Base-by-base conservation (phyloP, 1,284 basidiomycete genomes). In the Termitomyces sp. region DNA sequence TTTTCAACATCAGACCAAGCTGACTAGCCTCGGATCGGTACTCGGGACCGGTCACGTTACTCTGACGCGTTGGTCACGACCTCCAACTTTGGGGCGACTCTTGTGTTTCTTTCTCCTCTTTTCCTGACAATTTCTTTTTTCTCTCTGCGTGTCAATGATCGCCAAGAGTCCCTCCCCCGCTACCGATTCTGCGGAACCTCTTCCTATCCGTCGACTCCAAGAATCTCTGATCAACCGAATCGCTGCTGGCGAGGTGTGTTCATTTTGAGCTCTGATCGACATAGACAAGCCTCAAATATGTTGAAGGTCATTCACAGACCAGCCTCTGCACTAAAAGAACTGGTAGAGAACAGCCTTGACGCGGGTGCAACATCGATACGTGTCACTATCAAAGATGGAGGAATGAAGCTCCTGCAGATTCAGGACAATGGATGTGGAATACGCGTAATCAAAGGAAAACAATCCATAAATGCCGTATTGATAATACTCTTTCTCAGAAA, bases 391-490 rank as follows among this genome's bases (percentile, higher is more conserved):
- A 98, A 97, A 70, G 96, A 99, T 56, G 97, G 97, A 1, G 97
- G 97, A 0, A 75, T 99, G 74, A 99, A 97, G 69, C 75, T 95
- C 45, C 80, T 99, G 26, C 94, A 98, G 71, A 97, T 99, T 52
- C 91, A 94, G 64, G 97, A 99, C 68, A 98, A 99, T 65, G 97
- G 96, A 0, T 91, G 83, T 68, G 96, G 96, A 1, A 97, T 99
- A 63, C 81, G 88, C 43, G 93, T 94, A 62, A 64, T 82, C 67
- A 8, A 12, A 10, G 40, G 36, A 15, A 15, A 19, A 17, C 2
- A 15, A 17, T 55, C 3, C 13, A 36, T 10, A 31, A 30, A 28
- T 41, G n/a, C 17, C 15, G 6, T 4, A 9, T 15, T 52, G 12
- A 24, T 33, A 52, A 26, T 6, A 26, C 13, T 19, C 43, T 21